Base-by-base conservation (phyloP, 2,329 filamentous ascomycete species). In the Diaporthe sp. region DNA sequence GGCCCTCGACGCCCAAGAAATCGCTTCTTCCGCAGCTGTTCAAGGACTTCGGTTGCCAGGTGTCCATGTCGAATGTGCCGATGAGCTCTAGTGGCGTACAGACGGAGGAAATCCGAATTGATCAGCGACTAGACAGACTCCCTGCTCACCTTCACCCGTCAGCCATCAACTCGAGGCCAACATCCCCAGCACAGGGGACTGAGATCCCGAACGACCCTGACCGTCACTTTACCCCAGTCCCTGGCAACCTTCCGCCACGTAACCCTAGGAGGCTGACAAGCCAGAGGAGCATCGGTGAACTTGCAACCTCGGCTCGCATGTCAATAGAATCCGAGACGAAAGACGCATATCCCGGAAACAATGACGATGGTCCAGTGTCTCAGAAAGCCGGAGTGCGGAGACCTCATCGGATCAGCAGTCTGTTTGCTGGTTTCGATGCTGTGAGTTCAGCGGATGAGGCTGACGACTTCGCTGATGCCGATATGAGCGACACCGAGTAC, bases 21-120 rank as follows among this genome's bases (percentile, higher is more conserved):
- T 92, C 93, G 69, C 88, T 92, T 8, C 90, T 97, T 72, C 92
- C 97, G 40, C 95, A 95, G 71, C 92, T 96, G 73, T 91, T 91
- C 76, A 98, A 95, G 82, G 95, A 95, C 83, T 92, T 93, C 77
- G 92, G 92, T 25, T 96, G 93, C 79, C 97, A 99, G 83, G 95
- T 95, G 35, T 88, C 88, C 50, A 86, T 91, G 66, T 80, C 86
- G 47, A 79, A 86, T 25, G 86, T 87, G 77, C 86, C 85, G 54
- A 92, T 88, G 73, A 87, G 84, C 60, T 91, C 89, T 3, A 89
- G 81, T 15, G 81, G 82, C 3, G 85, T 96, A 74, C 97, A 99
- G 85, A 99, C 97, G 0, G 96, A 98, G 78, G 94, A 95, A 75
- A 98, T 98, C 74, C 91, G 94, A 72, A 90, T 97, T 8, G 96